Percentiles rank a stretch among this genome's conserved stretches.
Conservation (phyloP, 2,329 filamentous ascomycete genomes). For the Leptographium radiaticola region DNA sequence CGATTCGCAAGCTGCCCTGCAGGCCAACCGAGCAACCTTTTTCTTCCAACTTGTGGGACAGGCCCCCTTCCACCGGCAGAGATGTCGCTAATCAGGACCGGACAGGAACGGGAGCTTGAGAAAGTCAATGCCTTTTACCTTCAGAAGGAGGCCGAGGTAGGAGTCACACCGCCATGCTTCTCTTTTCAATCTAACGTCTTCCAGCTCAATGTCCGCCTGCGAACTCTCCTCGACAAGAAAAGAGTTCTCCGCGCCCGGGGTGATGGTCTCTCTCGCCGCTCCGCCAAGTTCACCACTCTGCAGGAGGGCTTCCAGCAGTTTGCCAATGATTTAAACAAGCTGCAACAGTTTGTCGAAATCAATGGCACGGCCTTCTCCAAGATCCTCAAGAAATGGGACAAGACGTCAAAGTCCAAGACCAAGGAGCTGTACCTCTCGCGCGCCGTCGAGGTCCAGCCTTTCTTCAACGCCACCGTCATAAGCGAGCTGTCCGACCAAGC, state of each 20-base stretch:
- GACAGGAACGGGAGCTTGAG: slow-evolving; percentile 87
- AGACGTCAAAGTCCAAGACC: slow-evolving; percentile 96
- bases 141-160: slow-evolving; percentile 93
- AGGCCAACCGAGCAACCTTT: slow-evolving; percentile 96
- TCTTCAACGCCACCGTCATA: slow-evolving; percentile 95
- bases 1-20: slow-evolving; percentile 79
- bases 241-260: slow-evolving; percentile 71
- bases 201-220: slow-evolving; percentile 83
- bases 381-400: slow-evolving; percentile 99
- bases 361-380: slow-evolving; percentile 98
- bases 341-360: slow-evolving; percentile 97
- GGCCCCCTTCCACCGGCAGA: too few species aligned
- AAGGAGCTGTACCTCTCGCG: slow-evolving; percentile 95
- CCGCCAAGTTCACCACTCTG: slow-evolving; percentile 84
- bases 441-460: slow-evolving; percentile 93
- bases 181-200: background rate
- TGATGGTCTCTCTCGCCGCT: slow-evolving; percentile 68
- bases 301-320: slow-evolving; percentile 98
- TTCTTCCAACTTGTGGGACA: slow-evolving; percentile 86
- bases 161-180: slow-evolving; percentile 16
- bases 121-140: slow-evolving; percentile 98
- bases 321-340: slow-evolving; percentile 88
- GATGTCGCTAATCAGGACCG: slow-evolving; percentile 23
- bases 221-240: slow-evolving; percentile 91
- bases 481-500: slow-evolving; percentile 94